Conservation (phyloP, 306 rosid species). For the Dalbergia oliveri region DNA sequence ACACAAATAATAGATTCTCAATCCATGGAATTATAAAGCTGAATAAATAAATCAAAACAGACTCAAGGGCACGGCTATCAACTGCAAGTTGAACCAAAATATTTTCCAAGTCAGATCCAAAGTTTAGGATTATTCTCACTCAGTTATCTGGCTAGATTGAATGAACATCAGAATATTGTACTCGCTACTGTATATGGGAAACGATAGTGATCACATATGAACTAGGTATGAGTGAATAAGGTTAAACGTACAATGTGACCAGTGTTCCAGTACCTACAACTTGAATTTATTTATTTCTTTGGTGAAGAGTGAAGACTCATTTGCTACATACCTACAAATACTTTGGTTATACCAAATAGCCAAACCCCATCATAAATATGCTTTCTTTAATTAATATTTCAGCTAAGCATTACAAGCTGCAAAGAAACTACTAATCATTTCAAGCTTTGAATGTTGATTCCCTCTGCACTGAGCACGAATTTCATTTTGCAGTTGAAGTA, state of each 20-base stretch:
- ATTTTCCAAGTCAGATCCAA: slow-evolving; percentile 15
- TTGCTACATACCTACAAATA: not conserved
- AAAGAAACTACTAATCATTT: not conserved
- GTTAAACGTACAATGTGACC: not conserved
- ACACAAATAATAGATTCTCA: slow-evolving; percentile 9
- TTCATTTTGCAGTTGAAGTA: not conserved
- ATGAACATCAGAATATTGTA: not conserved
- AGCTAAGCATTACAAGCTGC: slow-evolving; percentile 1
- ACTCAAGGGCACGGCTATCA: not conserved
- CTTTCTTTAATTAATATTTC: not conserved
- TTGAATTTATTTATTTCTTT: not conserved
- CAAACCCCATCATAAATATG: not conserved
- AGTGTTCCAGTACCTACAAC: not conserved
- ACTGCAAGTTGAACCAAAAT: slow-evolving; percentile 23
- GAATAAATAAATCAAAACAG: not conserved
- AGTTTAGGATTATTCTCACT: not conserved
- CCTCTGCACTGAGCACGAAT: not conserved
- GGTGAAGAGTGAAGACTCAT: not conserved
- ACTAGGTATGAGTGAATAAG: not conserved
- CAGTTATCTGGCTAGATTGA: not conserved
- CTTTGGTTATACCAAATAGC: not conserved
- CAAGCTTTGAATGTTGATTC: slow-evolving; percentile 8
- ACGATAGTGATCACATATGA: not conserved
- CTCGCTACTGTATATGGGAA: not conserved
- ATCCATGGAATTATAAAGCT: not conserved